phyloP scores from a whole-genome alignment of 257 asterid species.

The Scutellaria minor region DNA sequence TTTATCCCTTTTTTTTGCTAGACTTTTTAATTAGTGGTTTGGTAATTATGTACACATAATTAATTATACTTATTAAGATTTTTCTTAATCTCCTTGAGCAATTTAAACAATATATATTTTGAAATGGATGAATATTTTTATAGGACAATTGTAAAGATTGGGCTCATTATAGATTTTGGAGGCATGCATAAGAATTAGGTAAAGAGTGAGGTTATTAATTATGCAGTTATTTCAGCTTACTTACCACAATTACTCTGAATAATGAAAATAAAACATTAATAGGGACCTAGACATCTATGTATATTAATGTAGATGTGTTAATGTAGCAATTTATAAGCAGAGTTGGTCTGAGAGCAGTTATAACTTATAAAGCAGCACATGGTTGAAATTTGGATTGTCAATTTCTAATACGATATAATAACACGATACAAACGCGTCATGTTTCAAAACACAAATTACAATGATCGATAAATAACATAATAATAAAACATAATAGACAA shows the following conservation, averaged over 20 bases:
- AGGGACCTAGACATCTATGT: background rate
- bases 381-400: background rate
- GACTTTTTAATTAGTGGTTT: too few relatives aligned
- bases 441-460: too few relatives aligned
- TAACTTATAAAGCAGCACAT: conserved; percentile 2
- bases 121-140: background rate
- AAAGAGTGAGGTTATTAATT: conserved; percentile 20
- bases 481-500: too few relatives aligned
- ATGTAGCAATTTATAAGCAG: conserved; percentile 8
- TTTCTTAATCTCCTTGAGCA: too few relatives aligned
- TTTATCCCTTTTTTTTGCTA: too few relatives aligned
- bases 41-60: too few relatives aligned
- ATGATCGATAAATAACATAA: too few relatives aligned
- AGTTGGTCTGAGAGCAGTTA: background rate
- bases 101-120: too few relatives aligned
- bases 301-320: background rate
- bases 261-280: conserved; percentile 29
- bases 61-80: too few relatives aligned
- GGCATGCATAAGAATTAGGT: conserved; percentile 22
- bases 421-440: too few relatives aligned
- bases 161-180: conserved; percentile 25
- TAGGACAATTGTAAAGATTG: conserved; percentile 7
- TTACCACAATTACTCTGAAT: conserved; percentile 30
- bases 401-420: too few relatives aligned
- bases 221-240: conserved; percentile 21